Base-by-base conservation (phyloP, 805 yeast genomes). In the Myxozyma neglecta region DNA sequence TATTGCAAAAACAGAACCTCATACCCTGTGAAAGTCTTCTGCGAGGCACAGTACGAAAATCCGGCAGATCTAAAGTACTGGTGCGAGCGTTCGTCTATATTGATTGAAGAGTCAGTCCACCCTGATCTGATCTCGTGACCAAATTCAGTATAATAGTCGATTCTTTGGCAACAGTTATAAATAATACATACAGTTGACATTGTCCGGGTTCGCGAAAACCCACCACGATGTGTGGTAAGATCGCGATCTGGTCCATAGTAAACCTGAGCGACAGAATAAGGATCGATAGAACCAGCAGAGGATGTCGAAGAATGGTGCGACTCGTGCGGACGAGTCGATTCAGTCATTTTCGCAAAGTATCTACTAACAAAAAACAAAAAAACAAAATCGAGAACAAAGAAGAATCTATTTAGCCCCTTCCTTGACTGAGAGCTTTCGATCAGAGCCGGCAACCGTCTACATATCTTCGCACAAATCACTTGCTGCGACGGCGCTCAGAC, bases 231-330 rank as follows among this genome's bases (percentile, higher is more conserved):
- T 8, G 64, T 56, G 36, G 49, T 56, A 49, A 57, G 43, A 42
- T 64, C 67, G 36, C 62, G 52, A 37, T 72, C 72, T 1, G 88
- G 85, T 4, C 89, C 89, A 72, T 88, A 88, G 72, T 88, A 88
- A 32, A 80, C 77, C 53, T 87, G 92, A 0, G 93, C 82, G n/a
- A 77, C 74, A 16, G 87, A 86, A 65, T 79, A 86, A 0, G 94
- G 94, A 70, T 87, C 86, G 47, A 80, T 51, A 1, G 59, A 53
- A 20, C 67, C 67, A n/a, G 56, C 46, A 14, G 67, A 59, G 7
- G 64, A 59, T 36, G 39, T 24, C n/a, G 65, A 57, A 11, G 62
- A 56, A 14, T 40, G 43, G 35, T 57, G 57, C 50, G 58, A 47
- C 8, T 36, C 46, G 18, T 14, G 58, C 29, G 46, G 24, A 16